Base-by-base conservation (phyloP, 495 filamentous ascomycete genomes). In the Aspergillus ellipticus region DNA sequence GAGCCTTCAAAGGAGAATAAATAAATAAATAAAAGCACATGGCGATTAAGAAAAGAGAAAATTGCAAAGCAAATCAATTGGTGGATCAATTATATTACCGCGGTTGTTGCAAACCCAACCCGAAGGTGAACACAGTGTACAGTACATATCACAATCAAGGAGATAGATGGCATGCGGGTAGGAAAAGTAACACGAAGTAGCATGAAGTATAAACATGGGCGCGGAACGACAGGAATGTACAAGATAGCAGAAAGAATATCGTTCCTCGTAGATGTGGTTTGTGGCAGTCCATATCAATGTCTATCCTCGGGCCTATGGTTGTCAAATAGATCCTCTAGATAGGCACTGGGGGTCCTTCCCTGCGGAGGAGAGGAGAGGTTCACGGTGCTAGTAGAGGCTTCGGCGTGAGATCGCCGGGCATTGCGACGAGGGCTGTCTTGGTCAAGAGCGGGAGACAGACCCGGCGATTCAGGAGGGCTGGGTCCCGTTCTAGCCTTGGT, bases 261-360 rank as follows among this genome's bases (percentile, higher is more conserved):
- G 43, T 58, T 42, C 2, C 41, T 42, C 42, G 16, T 53, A 39
- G 35, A 28, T n/a, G 35, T 39, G 11, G n/a, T n/a, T 15, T 8
- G 13, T 15, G 3, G n/a, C n/a, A 13, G 35, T 28, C 7, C 35
- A 11, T 41, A 59, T 28, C 37, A 53, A 22, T 41, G 46, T 16
- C 60, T 21, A 37, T 54, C 43, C 28, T 58, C 58, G 26, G 72
- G 71, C 21, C 64, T 49, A 64, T 87, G 85, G 56, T 75, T 84
- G 65, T 92, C 91, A 66, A 98, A 89, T 54, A 98, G 63, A 75
- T 97, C 94, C 55, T 98, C 93, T 41, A 98, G 71, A 66, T 92
- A 96, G 41, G 92, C 89, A 70, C 91, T 96, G 10, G 94, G 94
- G 24, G 91, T 90, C 39, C 94, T 78, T 35, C 83, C 85, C 42